A percentile compares a stretch with the other conserved stretches of the same genome.
Evolutionary conservation across 2,329 filamentous ascomycete species (phyloP).

Genomic region (Pseudonectria buxi): DNA sequence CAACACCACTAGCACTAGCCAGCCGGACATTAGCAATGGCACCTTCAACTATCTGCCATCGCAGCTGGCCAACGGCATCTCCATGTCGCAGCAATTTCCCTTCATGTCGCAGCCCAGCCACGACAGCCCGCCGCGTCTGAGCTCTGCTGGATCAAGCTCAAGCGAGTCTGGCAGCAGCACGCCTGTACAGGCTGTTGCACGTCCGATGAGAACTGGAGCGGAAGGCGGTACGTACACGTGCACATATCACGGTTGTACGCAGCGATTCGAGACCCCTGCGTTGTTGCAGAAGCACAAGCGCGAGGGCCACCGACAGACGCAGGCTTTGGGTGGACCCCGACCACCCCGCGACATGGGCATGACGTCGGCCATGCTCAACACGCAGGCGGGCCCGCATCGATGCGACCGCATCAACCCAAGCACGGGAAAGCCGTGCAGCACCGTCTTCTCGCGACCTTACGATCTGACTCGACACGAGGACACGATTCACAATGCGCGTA

Average conservation of each 20-base stretch:
- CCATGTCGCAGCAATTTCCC: constrained; percentile 45
- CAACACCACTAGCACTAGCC: too few species aligned
- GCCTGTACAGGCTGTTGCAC: constrained; percentile 29
- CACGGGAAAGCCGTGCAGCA: constrained; percentile 91
- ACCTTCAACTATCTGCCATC: constrained; percentile 26
- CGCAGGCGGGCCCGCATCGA: constrained; percentile 85
- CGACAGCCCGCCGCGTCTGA: constrained; percentile 32
- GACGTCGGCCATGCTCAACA: constrained; percentile 60
- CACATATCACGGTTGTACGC: constrained; percentile 84
- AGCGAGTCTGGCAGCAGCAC: constrained; percentile 26
- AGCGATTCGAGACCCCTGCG: constrained; percentile 80
- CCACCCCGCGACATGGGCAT: constrained; percentile 29
- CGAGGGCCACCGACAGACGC: constrained; percentile 79
- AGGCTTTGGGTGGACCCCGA: constrained; percentile 29
- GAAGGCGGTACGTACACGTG: constrained; percentile 92
- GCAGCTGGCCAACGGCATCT: constrained; percentile 32
- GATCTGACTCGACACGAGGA: constrained; percentile 95
- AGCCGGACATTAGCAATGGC: constrained; percentile 1
- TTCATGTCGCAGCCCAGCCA: constrained; percentile 36
- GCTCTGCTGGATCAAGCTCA: constrained; percentile 36
- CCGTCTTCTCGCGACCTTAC: constrained; percentile 90
- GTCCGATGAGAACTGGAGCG: constrained; percentile 58
- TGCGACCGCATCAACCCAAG: constrained; percentile 92
- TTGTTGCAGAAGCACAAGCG: constrained; percentile 93
- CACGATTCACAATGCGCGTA: constrained; percentile 91